phyloP scores from a whole-genome alignment of 805 yeast species.

The Ogataea naganishii region DNA sequence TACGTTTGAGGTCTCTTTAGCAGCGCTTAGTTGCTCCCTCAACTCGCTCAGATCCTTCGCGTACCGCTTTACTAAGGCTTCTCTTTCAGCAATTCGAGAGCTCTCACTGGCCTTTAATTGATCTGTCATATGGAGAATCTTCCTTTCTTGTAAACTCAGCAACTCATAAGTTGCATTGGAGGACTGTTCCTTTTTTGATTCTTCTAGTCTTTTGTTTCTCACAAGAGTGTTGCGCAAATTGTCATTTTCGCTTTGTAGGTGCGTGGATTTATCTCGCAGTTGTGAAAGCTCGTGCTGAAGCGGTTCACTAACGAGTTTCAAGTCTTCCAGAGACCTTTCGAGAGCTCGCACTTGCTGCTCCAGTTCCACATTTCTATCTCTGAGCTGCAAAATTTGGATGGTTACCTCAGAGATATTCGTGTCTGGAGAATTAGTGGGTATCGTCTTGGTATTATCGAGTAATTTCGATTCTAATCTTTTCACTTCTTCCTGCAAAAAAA shows the following conservation, averaged over 20 bases:
- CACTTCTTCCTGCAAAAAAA: background rate
- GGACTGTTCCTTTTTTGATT: background rate
- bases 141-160: background rate
- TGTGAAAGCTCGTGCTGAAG: background rate
- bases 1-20: too few species aligned
- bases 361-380: too few species aligned
- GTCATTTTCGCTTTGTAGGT: background rate
- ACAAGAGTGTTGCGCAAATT: too few species aligned
- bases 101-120: background rate
- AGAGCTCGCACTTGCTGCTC: conserved; percentile 13
- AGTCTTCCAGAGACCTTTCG: conserved; percentile 13
- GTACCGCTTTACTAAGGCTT: background rate
- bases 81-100: background rate
- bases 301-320: conserved; percentile 1
- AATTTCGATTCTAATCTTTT: conserved; percentile 8
- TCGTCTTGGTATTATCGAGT: too few species aligned
- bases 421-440: too few species aligned
- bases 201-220: too few species aligned
- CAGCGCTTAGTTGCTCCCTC: background rate
- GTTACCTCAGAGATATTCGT: too few species aligned
- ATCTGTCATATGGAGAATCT: background rate
- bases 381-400: too few species aligned
- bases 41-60: background rate
- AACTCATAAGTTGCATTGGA: background rate
- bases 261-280: background rate